Evolutionary conservation across 225 moss, liverwort and hornwort genomes (phyloP), one percentile per base, ranked within the genome.

Genomic region (Rhytidiadelphus loreus): DNA sequence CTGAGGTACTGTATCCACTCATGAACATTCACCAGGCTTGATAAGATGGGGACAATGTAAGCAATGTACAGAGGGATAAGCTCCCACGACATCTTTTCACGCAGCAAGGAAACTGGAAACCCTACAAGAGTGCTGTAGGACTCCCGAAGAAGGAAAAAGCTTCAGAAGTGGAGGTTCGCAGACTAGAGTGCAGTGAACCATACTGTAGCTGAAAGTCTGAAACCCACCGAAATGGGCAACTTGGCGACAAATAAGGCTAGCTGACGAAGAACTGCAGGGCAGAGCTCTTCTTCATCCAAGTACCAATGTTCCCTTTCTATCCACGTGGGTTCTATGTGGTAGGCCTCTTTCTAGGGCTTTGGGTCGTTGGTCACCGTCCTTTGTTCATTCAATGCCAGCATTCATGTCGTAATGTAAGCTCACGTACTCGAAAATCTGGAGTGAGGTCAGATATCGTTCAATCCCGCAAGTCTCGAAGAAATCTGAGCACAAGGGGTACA

Each of bases 201-300:
- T 12, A 37, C 65, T 46, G 41, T 9, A 35, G 35, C 37, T 26
- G 37, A 37, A 20, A 80, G 59, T 73, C 82, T 37, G 37, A 35
- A 70, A 50, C 83, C 39, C n/a, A 80, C 70, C 28, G 63, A 57
- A 71, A n/a, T 48, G 21, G 69, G 7, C 50, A 74, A n/a, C 50
- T 60, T 69, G 65, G 69, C n/a, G 87, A 83, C 22, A 52, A 71
- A 26, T 19, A 52, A 41, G 77, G 83, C 60, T 9, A 29, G 70
- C n/a, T 63, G 79, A 89, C 65, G 84, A 75, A 77, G 88, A 91
- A 77, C 69, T 68, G 55, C 55, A 50, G 79, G 50, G 20, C 33
- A 11, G 62, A 52, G 28, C 77, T 76, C 70, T 86, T 89, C 87
- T 91, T 87, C 91, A 91, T 91, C 91, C 91, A 91, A 83, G 84